Conservation (phyloP, 2,329 filamentous ascomycete genomes). For the Colletotrichum simmondsii region DNA sequence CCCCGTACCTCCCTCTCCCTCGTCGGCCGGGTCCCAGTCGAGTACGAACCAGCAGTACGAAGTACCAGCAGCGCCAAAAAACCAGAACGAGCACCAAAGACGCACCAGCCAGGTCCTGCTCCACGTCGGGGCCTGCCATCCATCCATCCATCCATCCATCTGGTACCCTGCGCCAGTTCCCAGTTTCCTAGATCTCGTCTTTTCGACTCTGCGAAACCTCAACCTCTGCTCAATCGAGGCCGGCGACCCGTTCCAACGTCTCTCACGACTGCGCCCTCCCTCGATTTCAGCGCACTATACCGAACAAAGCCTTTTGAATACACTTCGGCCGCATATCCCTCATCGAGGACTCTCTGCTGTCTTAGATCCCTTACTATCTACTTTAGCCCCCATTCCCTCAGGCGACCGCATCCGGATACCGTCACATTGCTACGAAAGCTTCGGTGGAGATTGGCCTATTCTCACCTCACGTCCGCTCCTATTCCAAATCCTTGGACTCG, state of each 20-base stretch:
- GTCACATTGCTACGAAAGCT: constrained; percentile 28
- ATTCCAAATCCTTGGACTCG: constrained; percentile 24
- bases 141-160: constrained; percentile 13
- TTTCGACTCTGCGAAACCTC: constrained; percentile 24
- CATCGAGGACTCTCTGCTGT: constrained; percentile 20
- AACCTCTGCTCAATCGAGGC: constrained; percentile 21
- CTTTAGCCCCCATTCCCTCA: constrained; percentile 25
- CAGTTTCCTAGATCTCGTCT: constrained; percentile 32
- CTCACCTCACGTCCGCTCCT: not conserved
- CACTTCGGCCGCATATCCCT: constrained; percentile 8
- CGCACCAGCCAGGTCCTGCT: constrained; percentile 17
- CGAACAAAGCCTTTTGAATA: constrained; percentile 22
- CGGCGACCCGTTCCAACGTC: not conserved
- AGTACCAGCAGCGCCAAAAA: not conserved
- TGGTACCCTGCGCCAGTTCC: constrained; percentile 29
- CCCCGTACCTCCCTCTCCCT: constrained; percentile 26
- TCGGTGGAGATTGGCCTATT: constrained; percentile 26
- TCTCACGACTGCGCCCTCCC: not conserved
- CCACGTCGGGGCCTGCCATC: constrained; percentile 8
- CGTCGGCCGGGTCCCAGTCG: constrained; percentile 19
- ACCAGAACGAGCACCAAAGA: constrained; percentile 6
- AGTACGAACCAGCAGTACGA: constrained; percentile 17
- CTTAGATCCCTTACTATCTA: constrained; percentile 23
- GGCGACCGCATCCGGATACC: constrained; percentile 33
- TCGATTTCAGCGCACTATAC: constrained; percentile 7